Evolutionary conservation across 1,284 basidiomycete species (phyloP).

Genomic region (Leccinum glutinopallens): DNA sequence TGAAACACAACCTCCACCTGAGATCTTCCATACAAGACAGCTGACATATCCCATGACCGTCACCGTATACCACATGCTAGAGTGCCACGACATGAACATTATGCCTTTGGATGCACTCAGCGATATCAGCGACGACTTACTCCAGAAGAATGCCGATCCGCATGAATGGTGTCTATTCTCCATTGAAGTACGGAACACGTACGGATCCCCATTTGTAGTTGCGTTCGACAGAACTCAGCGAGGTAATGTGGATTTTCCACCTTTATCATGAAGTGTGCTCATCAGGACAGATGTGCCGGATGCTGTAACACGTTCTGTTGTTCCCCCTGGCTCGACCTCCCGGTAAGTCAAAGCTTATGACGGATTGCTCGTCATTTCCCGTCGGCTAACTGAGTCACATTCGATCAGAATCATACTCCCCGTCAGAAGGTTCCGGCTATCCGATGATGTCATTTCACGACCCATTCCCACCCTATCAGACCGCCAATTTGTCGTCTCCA

Average conservation of each 20-base stretch:
- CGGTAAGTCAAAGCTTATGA: conserved; percentile 49
- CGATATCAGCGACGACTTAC: conserved; percentile 25
- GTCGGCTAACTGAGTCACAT: conserved; percentile 11
- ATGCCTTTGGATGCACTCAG: conserved; percentile 56
- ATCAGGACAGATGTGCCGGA: conserved; percentile 41
- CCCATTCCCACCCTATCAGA: conserved; percentile 85
- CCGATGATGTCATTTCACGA: conserved; percentile 55
- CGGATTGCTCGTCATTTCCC: conserved; percentile 7
- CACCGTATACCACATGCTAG: conserved; percentile 92
- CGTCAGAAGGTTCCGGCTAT: conserved; percentile 66
- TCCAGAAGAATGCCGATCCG: conserved; percentile 49
- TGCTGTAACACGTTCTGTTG: conserved; percentile 56
- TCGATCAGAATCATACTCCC: conserved; percentile 74
- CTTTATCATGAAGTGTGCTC: conserved; percentile 6
- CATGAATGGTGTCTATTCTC: conserved; percentile 82
- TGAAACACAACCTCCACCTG: conserved; percentile 37
- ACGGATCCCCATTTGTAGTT: conserved; percentile 87
- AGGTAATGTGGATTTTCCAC: conserved; percentile 42
- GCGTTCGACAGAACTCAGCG: conserved; percentile 68
- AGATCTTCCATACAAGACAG: conserved; percentile 80
- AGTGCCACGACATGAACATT: conserved; percentile 81
- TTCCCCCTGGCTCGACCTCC: conserved; percentile 84
- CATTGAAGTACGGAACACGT: conserved; percentile 87
- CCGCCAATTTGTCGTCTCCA: conserved; percentile 90
- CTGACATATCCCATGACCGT: conserved; percentile 84